These are phyloP conservation scores for Calendula officinalis DNA, from an alignment of 129 eudicot species.

Conservation along the genomic window DNA sequence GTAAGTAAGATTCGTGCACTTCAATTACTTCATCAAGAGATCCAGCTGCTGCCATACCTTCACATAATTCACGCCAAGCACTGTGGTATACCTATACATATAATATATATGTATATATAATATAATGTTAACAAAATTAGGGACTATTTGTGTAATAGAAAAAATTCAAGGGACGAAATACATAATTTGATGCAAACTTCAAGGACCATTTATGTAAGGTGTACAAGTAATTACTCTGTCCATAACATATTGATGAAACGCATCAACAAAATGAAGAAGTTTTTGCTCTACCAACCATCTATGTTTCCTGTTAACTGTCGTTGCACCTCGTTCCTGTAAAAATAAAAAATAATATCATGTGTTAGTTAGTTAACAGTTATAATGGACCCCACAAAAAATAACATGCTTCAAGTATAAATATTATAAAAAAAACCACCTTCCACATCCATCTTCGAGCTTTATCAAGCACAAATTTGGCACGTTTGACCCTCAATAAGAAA, in stretches of 20 bases:
- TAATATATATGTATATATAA: neutral
- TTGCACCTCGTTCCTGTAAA: constrained; percentile 65
- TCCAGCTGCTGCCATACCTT: constrained; percentile 90
- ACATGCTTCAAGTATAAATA: constrained; percentile 6
- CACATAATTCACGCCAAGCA: constrained; percentile 93
- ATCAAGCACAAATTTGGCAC: constrained; percentile 95
- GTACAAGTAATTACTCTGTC: constrained; percentile 67
- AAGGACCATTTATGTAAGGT: neutral
- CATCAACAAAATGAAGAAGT: constrained; percentile 94
- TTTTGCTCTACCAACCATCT: constrained; percentile 95
- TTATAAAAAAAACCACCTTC: constrained; percentile 60
- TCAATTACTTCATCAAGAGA: constrained; percentile 94
- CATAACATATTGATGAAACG: constrained; percentile 99
- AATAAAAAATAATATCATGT: neutral
- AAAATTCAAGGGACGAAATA: too few relatives aligned
- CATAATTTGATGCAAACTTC: too few relatives aligned
- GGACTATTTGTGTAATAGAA: too few relatives aligned
- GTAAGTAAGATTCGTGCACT: constrained; percentile 85
- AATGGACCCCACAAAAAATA: constrained; percentile 11
- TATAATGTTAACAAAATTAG: too few relatives aligned
- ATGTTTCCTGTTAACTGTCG: constrained; percentile 60
- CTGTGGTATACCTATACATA: constrained; percentile 81
- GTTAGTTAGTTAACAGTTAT: neutral
- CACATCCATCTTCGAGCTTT: constrained; percentile 98
- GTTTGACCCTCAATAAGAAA: constrained; percentile 88